Conservation (phyloP, 1,284 basidiomycete genomes). For the Phlebopus sp. region DNA sequence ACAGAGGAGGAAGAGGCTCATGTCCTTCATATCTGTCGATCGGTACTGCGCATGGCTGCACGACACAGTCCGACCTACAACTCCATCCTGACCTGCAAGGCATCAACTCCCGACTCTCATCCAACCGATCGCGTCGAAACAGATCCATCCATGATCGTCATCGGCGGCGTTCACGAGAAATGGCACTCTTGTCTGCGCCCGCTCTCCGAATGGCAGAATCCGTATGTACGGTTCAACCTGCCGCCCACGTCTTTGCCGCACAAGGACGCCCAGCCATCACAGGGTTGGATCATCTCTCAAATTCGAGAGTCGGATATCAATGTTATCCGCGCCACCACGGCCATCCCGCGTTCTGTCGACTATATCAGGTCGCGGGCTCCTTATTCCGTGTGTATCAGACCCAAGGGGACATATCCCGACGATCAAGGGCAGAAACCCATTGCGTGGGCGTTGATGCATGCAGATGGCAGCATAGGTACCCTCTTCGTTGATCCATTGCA, state of each 20-base stretch:
- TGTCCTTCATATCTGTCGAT: constrained; percentile 13
- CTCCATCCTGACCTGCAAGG: background rate
- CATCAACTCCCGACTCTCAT: background rate
- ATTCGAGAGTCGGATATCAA: constrained; percentile 14
- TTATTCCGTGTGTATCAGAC: constrained; percentile 22
- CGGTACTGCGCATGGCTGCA: constrained; percentile 6
- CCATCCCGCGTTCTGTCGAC: constrained; percentile 13
- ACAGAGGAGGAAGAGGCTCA: constrained; percentile 12
- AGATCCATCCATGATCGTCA: constrained; percentile 13
- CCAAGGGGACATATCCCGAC: background rate
- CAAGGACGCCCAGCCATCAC: background rate
- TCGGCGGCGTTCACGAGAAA: constrained; percentile 13
- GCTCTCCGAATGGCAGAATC: constrained; percentile 8
- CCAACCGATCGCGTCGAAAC: background rate
- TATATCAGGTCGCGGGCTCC: constrained; percentile 20
- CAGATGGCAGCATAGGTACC: constrained; percentile 21
- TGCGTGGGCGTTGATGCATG: constrained; percentile 19
- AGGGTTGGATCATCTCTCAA: constrained; percentile 5
- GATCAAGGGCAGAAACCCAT: constrained; percentile 3
- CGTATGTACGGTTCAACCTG: constrained; percentile 6
- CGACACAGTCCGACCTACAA: constrained; percentile 7
- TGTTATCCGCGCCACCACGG: constrained; percentile 10
- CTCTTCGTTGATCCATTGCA: constrained; percentile 14
- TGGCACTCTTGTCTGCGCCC: constrained; percentile 15
- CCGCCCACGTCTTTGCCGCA: background rate